Percentiles rank a stretch among this genome's conserved stretches.
These are phyloP conservation scores for Wallacemonas sp. DNA, from an alignment of 208 protist genomes.

Conservation along the genomic window DNA sequence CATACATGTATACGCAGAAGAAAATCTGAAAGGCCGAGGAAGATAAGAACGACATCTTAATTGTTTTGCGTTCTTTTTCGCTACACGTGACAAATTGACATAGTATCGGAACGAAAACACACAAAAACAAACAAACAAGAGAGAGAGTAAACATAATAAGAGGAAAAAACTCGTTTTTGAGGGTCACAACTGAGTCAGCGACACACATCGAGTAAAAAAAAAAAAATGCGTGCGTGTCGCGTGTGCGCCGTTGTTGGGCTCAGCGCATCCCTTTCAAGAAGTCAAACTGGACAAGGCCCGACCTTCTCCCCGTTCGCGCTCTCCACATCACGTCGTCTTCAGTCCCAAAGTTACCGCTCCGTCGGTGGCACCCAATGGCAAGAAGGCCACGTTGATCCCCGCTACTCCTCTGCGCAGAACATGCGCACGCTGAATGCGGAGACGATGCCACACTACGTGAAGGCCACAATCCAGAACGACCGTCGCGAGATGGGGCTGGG, in stretches of 20 bases:
- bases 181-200: no score
- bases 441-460: slow-evolving; percentile 88
- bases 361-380: slow-evolving; percentile 44
- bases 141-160: no score
- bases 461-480: slow-evolving; percentile 89
- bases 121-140: not conserved
- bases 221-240: no score
- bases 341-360: slow-evolving; percentile 72
- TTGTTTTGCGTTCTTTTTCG: not conserved
- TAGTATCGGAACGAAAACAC: not conserved
- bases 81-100: no score
- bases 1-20: no score
- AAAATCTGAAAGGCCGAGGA: no score
- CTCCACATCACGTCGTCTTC: not conserved
- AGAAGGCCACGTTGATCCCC: slow-evolving; percentile 74
- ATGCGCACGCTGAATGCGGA: slow-evolving; percentile 79
- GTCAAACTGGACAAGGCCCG: not conserved
- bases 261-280: not conserved
- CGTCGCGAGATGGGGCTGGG: slow-evolving; percentile 82
- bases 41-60: no score
- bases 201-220: no score
- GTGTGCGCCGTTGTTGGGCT: no score
- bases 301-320: not conserved
- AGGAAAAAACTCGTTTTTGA: no score
- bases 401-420: slow-evolving; percentile 66